These are phyloP conservation scores for Hypholoma sublateritium DNA, from an alignment of 768 basidiomycete species.

Conservation along the genomic window DNA sequence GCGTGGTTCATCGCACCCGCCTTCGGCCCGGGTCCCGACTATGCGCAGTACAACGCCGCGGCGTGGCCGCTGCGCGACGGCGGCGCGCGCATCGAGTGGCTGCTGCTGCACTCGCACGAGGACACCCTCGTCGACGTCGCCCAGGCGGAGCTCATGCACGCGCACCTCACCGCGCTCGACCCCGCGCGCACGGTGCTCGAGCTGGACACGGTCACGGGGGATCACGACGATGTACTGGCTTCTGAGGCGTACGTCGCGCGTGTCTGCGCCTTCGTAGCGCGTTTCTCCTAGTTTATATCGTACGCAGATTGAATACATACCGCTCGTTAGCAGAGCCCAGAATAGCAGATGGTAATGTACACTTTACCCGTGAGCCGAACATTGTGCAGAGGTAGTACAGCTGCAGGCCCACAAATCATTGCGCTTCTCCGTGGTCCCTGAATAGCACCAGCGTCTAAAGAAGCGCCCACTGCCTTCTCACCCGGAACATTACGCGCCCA, in stretches of 20 bases:
- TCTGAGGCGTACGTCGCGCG: constrained; percentile 45
- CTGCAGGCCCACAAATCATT: too few relatives aligned
- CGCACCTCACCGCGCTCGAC: constrained; percentile 43
- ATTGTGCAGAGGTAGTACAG: too few relatives aligned
- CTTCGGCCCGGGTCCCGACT: constrained; percentile 56
- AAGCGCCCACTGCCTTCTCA: too few relatives aligned
- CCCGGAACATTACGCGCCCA: too few relatives aligned
- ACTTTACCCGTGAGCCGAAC: too few relatives aligned
- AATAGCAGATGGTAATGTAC: too few relatives aligned
- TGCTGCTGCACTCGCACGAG: constrained; percentile 71
- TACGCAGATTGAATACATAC: too few relatives aligned
- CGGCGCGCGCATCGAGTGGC: constrained; percentile 53
- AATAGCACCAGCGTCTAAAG: too few relatives aligned
- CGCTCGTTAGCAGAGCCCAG: too few relatives aligned
- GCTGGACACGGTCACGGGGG: constrained; percentile 42
- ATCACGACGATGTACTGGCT: constrained; percentile 55
- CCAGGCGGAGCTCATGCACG: constrained; percentile 63
- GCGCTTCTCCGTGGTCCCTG: too few relatives aligned
- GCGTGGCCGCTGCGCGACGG: constrained; percentile 34
- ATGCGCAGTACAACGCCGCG: constrained; percentile 46
- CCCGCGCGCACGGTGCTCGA: constrained; percentile 25
- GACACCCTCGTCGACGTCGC: constrained; percentile 64
- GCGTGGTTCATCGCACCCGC: constrained; percentile 66
- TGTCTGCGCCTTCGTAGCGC: constrained; percentile 39
- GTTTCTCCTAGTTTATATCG: neutral